Conservation (phyloP, 139 green algal species). For the Haematococcus sp. region DNA sequence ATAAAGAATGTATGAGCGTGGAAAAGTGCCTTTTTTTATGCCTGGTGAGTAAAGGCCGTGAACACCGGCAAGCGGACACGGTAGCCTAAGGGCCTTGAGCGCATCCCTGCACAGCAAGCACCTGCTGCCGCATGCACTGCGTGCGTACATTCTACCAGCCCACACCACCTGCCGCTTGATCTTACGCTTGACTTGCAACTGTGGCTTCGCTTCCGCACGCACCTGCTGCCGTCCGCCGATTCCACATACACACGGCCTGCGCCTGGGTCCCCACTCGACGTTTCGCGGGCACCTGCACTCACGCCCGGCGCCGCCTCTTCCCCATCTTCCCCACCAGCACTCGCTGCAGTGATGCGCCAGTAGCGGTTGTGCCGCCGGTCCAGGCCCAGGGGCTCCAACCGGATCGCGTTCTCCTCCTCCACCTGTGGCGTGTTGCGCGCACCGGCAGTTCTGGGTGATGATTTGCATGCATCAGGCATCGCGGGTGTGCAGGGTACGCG, state of each 20-base stretch:
- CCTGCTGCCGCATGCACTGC: no score
- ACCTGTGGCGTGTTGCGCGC: constrained; percentile 1
- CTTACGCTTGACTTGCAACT: no score
- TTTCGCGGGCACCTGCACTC: not conserved
- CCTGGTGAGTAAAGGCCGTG: no score
- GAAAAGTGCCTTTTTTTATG: no score
- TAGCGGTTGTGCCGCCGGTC: constrained; percentile 82
- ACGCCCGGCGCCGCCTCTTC: not conserved
- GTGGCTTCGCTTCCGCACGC: not conserved
- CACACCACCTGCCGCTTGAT: no score
- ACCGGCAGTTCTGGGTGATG: not conserved
- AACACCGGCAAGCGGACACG: not conserved
- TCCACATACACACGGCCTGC: constrained; percentile 46
- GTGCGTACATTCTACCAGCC: no score
- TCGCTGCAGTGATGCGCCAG: constrained; percentile 50
- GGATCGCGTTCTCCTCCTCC: constrained; percentile 44
- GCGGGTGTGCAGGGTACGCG: no score
- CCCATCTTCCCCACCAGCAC: not conserved
- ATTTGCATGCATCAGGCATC: no score
- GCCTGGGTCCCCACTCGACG: constrained; percentile 8
- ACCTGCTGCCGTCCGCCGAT: constrained; percentile 27
- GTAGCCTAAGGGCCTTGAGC: not conserved
- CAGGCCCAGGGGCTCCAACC: constrained; percentile 64
- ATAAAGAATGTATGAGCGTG: not conserved
- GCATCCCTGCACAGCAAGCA: no score